phyloP scores from a whole-genome alignment of 2,329 filamentous ascomycete species.

The Fusarium dimerum region DNA sequence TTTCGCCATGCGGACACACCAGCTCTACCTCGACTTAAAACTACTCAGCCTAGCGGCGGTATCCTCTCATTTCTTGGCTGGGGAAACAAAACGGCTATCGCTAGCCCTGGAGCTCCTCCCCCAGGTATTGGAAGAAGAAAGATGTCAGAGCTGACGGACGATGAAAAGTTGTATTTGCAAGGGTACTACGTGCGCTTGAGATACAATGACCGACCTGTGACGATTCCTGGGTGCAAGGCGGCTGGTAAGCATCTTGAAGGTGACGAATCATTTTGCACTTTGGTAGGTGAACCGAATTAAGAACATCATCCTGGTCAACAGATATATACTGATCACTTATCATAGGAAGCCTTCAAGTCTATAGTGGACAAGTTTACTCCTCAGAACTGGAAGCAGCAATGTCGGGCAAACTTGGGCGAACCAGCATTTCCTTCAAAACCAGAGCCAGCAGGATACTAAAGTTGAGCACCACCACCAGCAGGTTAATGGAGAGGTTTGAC shows the following conservation, averaged over 20 bases:
- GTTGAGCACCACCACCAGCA: background rate
- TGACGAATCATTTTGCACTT: slow-evolving; percentile 86
- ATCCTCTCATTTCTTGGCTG: slow-evolving; percentile 30
- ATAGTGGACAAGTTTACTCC: slow-evolving; percentile 92
- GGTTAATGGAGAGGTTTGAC: background rate
- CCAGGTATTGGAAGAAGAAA: slow-evolving; percentile 62
- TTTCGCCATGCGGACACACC: slow-evolving; percentile 60
- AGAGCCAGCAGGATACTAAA: slow-evolving; percentile 52
- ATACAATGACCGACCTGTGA: slow-evolving; percentile 85
- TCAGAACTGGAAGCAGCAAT: slow-evolving; percentile 67
- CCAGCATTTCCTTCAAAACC: slow-evolving; percentile 49
- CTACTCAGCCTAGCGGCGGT: slow-evolving; percentile 15
- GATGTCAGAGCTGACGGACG: slow-evolving; percentile 53
- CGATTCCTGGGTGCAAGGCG: slow-evolving; percentile 76
- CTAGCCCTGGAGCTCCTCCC: slow-evolving; percentile 33
- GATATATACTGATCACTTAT: slow-evolving; percentile 4
- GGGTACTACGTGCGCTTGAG: slow-evolving; percentile 86
- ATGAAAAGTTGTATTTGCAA: slow-evolving; percentile 62
- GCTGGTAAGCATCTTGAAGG: slow-evolving; percentile 82
- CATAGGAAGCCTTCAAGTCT: slow-evolving; percentile 81
- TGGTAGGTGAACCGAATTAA: slow-evolving; percentile 53
- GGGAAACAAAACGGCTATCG: slow-evolving; percentile 10
- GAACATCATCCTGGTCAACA: background rate
- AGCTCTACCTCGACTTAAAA: slow-evolving; percentile 8
- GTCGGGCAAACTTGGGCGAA: slow-evolving; percentile 44